Evolutionary conservation across 768 basidiomycete species (phyloP).

Genomic region (Suillus luteus): DNA sequence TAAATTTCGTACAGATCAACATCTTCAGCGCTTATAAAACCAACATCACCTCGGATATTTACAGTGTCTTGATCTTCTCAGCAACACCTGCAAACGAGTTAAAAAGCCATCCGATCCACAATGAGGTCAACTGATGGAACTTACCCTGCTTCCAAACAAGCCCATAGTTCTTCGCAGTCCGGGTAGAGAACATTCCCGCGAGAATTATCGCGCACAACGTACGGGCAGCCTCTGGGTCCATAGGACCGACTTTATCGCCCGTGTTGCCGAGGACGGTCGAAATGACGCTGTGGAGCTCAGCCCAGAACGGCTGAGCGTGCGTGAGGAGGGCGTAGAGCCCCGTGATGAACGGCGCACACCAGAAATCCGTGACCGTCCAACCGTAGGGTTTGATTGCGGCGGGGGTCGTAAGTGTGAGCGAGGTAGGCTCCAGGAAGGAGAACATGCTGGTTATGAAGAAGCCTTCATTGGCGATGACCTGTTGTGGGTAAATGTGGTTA

Average conservation of each 20-base stretch:
- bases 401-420: conserved; percentile 71
- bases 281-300: conserved; percentile 53
- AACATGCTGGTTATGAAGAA: conserved; percentile 78
- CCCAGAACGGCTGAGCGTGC: conserved; percentile 86
- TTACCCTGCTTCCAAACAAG: conserved; percentile 23
- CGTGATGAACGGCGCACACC: conserved; percentile 80
- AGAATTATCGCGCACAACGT: conserved; percentile 73
- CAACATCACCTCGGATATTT: background rate
- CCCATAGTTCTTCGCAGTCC: conserved; percentile 68
- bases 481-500: conserved; percentile 4
- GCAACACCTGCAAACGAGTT: conserved; percentile 12
- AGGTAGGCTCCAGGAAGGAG: conserved; percentile 73
- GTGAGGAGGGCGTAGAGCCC: conserved; percentile 80
- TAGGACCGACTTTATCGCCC: conserved; percentile 39
- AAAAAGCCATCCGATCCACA: background rate
- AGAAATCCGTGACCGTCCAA: conserved; percentile 84
- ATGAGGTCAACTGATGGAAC: background rate
- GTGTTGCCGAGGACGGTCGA: conserved; percentile 48
- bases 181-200: conserved; percentile 56
- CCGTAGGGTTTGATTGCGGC: conserved; percentile 79
- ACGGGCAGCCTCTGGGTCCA: conserved; percentile 67
- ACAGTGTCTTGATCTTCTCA: conserved; percentile 33
- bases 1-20: background rate
- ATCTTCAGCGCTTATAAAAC: background rate
- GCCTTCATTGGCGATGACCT: conserved; percentile 77